phyloP scores from a whole-genome alignment of 140 eudicot genomes.

The Flaveria floridana region DNA sequence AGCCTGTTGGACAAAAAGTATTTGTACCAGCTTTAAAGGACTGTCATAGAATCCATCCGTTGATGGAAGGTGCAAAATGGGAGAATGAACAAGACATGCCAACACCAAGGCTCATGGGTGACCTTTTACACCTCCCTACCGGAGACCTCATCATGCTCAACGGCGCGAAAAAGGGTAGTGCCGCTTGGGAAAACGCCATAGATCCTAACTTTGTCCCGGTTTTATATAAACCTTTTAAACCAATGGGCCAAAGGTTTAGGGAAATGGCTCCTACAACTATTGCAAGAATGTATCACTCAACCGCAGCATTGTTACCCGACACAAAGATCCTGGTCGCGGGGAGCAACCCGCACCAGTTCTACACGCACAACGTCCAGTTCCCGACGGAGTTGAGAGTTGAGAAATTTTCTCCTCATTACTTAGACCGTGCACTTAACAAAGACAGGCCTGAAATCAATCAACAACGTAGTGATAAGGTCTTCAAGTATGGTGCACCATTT shows the following conservation, averaged over 20 bases:
- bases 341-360: slow-evolving; percentile 54
- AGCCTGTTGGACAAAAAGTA: slow-evolving; percentile 28
- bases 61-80: slow-evolving; percentile 45
- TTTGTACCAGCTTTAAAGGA: slow-evolving; percentile 47
- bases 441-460: slow-evolving; percentile 30
- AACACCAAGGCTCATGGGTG: slow-evolving; percentile 64
- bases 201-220: slow-evolving; percentile 55
- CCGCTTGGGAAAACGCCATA: slow-evolving; percentile 61
- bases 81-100: slow-evolving; percentile 69
- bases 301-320: slow-evolving; percentile 52
- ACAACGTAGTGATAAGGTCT: slow-evolving; percentile 8
- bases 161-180: slow-evolving; percentile 61
- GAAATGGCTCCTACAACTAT: slow-evolving; percentile 43
- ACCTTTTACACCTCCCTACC: slow-evolving; percentile 62
- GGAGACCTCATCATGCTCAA: slow-evolving; percentile 62
- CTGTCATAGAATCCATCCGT: slow-evolving; percentile 53
- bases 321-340: slow-evolving; percentile 62
- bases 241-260: slow-evolving; percentile 43
- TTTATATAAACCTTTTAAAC: slow-evolving; percentile 39
- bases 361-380: slow-evolving; percentile 36
- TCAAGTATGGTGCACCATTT: slow-evolving; percentile 46
- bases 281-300: slow-evolving; percentile 72
- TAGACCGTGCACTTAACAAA: slow-evolving; percentile 36
- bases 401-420: slow-evolving; percentile 62
- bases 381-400: slow-evolving; percentile 68